phyloP scores from a whole-genome alignment of 2,329 filamentous ascomycete species.

The Cladosporium velox region DNA sequence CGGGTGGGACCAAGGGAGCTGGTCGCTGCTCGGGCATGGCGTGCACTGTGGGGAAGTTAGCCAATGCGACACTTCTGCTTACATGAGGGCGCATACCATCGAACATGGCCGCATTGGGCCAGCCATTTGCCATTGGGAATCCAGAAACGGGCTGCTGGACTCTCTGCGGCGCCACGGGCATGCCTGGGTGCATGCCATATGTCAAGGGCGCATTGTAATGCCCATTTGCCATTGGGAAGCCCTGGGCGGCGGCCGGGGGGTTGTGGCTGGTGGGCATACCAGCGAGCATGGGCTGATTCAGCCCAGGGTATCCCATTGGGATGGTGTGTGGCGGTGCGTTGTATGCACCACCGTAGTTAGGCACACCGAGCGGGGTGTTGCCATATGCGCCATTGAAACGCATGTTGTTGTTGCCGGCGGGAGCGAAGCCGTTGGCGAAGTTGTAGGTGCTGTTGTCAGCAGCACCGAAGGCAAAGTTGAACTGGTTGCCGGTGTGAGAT shows the following conservation, averaged over 20 bases:
- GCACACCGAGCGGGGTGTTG: background rate
- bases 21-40: background rate
- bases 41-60: background rate
- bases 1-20: background rate
- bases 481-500: background rate
- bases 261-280: background rate
- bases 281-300: background rate
- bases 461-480: background rate
- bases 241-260: background rate
- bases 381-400: background rate
- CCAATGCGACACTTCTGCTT: background rate
- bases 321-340: background rate
- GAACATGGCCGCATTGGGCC: background rate
- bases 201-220: background rate
- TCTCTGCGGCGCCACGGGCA: background rate
- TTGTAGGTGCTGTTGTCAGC: background rate
- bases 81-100: background rate
- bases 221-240: slow-evolving; percentile 5
- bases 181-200: background rate
- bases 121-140: background rate
- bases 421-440: slow-evolving; percentile 1
- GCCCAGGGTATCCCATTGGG: slow-evolving; percentile 7
- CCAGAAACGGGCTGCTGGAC: background rate
- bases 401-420: slow-evolving; percentile 6
- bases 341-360: background rate